Evolutionary conservation across 2,329 filamentous ascomycete genomes (phyloP).

Genomic region (Gnomoniopsis sp.): DNA sequence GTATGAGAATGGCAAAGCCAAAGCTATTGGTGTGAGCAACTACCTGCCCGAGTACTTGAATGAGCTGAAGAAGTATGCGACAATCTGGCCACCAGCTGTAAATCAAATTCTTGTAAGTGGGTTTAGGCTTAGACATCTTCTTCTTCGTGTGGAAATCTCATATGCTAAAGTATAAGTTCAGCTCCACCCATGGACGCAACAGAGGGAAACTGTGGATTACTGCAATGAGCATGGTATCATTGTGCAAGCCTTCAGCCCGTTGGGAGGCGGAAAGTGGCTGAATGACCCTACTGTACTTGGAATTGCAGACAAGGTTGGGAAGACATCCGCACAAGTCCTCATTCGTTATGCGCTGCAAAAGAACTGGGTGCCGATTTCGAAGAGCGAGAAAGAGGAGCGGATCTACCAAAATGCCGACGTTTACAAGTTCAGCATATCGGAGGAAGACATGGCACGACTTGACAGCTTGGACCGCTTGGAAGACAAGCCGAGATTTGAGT

Average conservation of each 20-base stretch:
- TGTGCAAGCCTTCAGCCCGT: slow-evolving; percentile 50
- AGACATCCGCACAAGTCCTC: slow-evolving; percentile 62
- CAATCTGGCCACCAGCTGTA: slow-evolving; percentile 9
- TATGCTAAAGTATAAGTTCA: not conserved
- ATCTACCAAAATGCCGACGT: slow-evolving; percentile 60
- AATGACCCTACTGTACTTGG: slow-evolving; percentile 54
- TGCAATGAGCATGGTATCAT: slow-evolving; percentile 48
- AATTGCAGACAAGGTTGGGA: slow-evolving; percentile 57
- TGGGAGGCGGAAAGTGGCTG: slow-evolving; percentile 60
- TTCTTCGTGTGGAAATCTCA: not conserved
- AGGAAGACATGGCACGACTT: slow-evolving; percentile 50
- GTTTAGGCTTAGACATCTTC: too few relatives aligned
- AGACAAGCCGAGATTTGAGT: too few relatives aligned
- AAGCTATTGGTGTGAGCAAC: slow-evolving; percentile 4
- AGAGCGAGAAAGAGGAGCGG: slow-evolving; percentile 57
- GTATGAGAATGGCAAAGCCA: not conserved
- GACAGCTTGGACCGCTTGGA: not conserved
- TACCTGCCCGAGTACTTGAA: slow-evolving; percentile 7
- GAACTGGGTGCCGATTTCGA: slow-evolving; percentile 64
- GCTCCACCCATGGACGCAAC: slow-evolving; percentile 65
- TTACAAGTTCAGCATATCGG: slow-evolving; percentile 55
- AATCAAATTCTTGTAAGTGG: slow-evolving; percentile 5
- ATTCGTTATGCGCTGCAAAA: slow-evolving; percentile 70
- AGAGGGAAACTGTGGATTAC: slow-evolving; percentile 55
- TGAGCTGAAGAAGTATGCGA: slow-evolving; percentile 4